Percentiles rank a stretch among this genome's conserved stretches.
Conservation (phyloP, 805 yeast species). For the Nakazawaea holstii region DNA sequence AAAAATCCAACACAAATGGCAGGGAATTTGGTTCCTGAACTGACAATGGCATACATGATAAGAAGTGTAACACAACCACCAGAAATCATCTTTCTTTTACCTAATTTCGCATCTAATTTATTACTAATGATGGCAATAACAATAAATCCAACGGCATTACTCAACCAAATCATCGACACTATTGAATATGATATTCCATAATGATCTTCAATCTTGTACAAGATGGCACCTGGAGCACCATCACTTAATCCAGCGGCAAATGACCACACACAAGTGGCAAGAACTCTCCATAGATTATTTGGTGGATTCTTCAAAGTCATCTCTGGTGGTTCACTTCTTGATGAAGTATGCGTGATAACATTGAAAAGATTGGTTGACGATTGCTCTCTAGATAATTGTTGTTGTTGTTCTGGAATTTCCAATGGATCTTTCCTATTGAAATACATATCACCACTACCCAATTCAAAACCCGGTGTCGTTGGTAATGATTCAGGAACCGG, state of each 20-base stretch:
- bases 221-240: constrained; percentile 57
- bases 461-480: constrained; percentile 34
- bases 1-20: constrained; percentile 44
- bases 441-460: constrained; percentile 10
- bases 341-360: background rate
- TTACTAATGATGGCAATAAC: constrained; percentile 45
- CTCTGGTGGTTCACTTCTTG: constrained; percentile 12
- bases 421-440: background rate
- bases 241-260: constrained; percentile 42
- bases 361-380: background rate
- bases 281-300: constrained; percentile 34
- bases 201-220: constrained; percentile 46
- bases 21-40: constrained; percentile 44
- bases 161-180: constrained; percentile 56
- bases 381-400: constrained; percentile 5
- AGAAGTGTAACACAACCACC: constrained; percentile 32
- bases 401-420: constrained; percentile 16
- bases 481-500: constrained; percentile 37
- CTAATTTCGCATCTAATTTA: constrained; percentile 33
- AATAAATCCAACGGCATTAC: constrained; percentile 52
- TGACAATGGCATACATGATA: constrained; percentile 39
- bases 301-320: constrained; percentile 40
- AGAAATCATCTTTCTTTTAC: constrained; percentile 32
- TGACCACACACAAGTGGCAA: constrained; percentile 35
- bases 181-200: constrained; percentile 43